Conservation (phyloP, 805 yeast species). For the Candida germanica region DNA sequence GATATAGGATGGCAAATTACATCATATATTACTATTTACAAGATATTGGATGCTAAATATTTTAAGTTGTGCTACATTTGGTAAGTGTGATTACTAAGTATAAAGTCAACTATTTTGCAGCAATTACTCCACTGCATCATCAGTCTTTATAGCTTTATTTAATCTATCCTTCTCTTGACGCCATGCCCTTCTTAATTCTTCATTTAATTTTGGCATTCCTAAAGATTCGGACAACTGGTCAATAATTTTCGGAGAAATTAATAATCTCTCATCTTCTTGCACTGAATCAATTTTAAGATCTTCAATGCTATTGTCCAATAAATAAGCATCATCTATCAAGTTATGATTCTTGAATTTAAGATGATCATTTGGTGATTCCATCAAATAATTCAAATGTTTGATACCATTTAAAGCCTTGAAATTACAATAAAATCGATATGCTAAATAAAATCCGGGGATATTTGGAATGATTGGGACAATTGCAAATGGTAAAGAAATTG, state of each 20-base stretch:
- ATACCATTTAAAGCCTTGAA: slow-evolving; percentile 76
- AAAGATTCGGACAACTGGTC: slow-evolving; percentile 44
- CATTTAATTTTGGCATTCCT: slow-evolving; percentile 42
- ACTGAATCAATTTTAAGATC: slow-evolving; percentile 11
- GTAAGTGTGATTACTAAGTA: too few relatives aligned
- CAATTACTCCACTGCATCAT: slow-evolving; percentile 16
- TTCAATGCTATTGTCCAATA: slow-evolving; percentile 1
- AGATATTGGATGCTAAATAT: too few relatives aligned
- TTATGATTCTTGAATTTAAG: slow-evolving; percentile 16
- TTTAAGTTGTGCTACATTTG: too few relatives aligned
- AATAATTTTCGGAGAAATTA: slow-evolving; percentile 46
- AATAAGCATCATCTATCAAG: slow-evolving; percentile 19
- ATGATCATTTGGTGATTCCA: slow-evolving; percentile 30
- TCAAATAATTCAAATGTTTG: slow-evolving; percentile 56
- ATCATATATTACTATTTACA: too few relatives aligned
- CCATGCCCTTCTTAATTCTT: slow-evolving; percentile 49
- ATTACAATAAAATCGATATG: slow-evolving; percentile 82
- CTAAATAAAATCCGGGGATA: slow-evolving; percentile 83
- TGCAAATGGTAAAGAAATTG: slow-evolving; percentile 77
- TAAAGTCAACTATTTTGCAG: not conserved
- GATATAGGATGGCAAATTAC: too few relatives aligned
- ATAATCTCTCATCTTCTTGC: slow-evolving; percentile 30
- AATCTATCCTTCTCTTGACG: slow-evolving; percentile 47
- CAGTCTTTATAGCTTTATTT: slow-evolving; percentile 15
- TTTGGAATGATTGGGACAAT: slow-evolving; percentile 85